Evolutionary conservation across 192 early-diverging fungal genomes (phyloP), one percentile per base, ranked within the genome.

Genomic region (Entomortierella lignicola): DNA sequence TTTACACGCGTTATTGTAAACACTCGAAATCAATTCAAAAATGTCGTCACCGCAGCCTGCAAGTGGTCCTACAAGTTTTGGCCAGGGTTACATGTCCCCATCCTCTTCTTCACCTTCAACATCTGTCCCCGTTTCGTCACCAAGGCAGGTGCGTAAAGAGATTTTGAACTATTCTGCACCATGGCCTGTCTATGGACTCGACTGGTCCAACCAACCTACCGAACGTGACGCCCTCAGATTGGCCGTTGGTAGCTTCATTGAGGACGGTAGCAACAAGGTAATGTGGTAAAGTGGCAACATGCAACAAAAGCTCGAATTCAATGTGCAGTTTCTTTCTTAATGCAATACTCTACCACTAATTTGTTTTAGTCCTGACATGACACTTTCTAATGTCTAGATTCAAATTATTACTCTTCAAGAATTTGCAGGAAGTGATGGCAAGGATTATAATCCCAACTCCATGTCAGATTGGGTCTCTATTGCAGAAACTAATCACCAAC

Each of bases 131-230:
- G 32, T 62, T 6, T 44, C 69, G 20, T 53, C 61, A 18, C 56
- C 60, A 25, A 71, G 69, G 50, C 69, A 48, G 13, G 23, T 51
- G 8, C 60, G 75, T 30, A 95, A 95, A 61, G 93, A 95, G 71
- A 91, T 92, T 42, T 92, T 92, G 74, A 89, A 92, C 60, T 94
- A 94, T 81, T 85, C 86, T 58, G 92, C 97, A 4, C 87, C 91
- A 29, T 96, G 91, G 88, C 90, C 92, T 1, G 89, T 97, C 8
- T 98, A 97, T 81, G 94, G 89, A 2, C 87, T 98, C 42, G 90
- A 94, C 67, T 98, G 97, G 97, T 92, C 83, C 23, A 90, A 93
- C 61, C 84, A 84, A 50, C 89, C 86, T 10, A 86, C 83, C 1
- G 87, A 89, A 48, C 82, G 87, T 50, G 82, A 83, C 65, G 77